Evolutionary conservation across 352 stramenopile species (phyloP).

Genomic region (Phytophthora brassicae): DNA sequence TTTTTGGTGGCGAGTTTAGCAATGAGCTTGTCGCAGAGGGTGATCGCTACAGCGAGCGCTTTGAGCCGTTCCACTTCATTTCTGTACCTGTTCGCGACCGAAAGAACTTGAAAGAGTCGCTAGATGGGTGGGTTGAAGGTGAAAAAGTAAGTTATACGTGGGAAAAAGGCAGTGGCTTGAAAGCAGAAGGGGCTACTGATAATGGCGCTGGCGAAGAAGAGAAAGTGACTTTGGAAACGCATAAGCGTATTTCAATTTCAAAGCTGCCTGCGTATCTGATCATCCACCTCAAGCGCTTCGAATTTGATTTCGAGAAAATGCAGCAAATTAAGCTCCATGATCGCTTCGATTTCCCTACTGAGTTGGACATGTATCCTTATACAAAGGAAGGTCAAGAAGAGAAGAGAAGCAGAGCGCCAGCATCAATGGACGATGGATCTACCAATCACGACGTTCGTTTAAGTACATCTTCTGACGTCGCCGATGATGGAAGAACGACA

Average conservation of each 20-base stretch:
- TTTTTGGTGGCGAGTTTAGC: constrained; percentile 91
- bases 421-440: constrained; percentile 21
- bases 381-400: constrained; percentile 87
- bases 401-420: constrained; percentile 38
- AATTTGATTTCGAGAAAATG: constrained; percentile 95
- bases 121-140: constrained; percentile 87
- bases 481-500: constrained; percentile 30
- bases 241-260: constrained; percentile 90
- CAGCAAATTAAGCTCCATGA: constrained; percentile 94
- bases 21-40: constrained; percentile 91
- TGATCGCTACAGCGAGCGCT: constrained; percentile 84
- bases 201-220: constrained; percentile 37
- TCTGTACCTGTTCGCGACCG: constrained; percentile 87
- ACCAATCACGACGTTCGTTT: constrained; percentile 27
- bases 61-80: constrained; percentile 92
- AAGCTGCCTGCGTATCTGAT: constrained; percentile 90
- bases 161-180: constrained; percentile 47
- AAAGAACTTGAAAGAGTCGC: constrained; percentile 82
- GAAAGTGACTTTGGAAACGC: constrained; percentile 87
- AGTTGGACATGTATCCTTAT: constrained; percentile 89
- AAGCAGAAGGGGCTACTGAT: constrained; percentile 23
- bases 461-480: constrained; percentile 29
- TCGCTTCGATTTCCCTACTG: constrained; percentile 91
- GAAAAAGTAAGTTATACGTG: constrained; percentile 92
- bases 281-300: constrained; percentile 95